These are phyloP conservation scores for Umbilicaria muhlenbergii DNA, from an alignment of 495 filamentous ascomycete species.

Conservation along the genomic window DNA sequence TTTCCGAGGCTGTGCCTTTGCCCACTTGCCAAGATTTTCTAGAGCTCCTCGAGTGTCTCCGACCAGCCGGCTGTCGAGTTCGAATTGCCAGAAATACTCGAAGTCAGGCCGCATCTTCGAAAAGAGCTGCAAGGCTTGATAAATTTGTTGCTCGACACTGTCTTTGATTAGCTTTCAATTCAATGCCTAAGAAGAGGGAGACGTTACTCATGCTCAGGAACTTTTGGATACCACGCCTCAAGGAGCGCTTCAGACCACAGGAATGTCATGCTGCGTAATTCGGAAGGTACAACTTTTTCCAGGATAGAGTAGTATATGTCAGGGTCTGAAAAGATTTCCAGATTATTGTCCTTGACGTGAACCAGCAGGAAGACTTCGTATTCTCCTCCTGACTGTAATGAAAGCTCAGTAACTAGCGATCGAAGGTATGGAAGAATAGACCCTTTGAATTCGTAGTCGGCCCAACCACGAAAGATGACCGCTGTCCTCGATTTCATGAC, in stretches of 20 bases:
- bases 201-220: conserved; percentile 16
- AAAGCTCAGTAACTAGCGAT: conserved; percentile 56
- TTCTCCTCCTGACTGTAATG: conserved; percentile 55
- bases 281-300: conserved; percentile 38
- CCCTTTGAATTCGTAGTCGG: conserved; percentile 49
- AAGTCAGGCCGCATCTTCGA: conserved; percentile 53
- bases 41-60: conserved; percentile 59
- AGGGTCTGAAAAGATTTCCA: conserved; percentile 39
- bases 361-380: conserved; percentile 65
- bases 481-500: conserved; percentile 37
- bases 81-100: conserved; percentile 64
- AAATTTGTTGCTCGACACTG: conserved; percentile 13
- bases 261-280: conserved; percentile 50
- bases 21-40: conserved; percentile 41
- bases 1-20: conserved; percentile 44
- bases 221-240: conserved; percentile 39
- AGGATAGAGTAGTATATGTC: conserved; percentile 37
- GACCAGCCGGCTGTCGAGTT: conserved; percentile 55
- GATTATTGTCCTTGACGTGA: conserved; percentile 45
- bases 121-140: conserved; percentile 33
- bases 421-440: conserved; percentile 60
- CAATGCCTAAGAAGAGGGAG: not conserved
- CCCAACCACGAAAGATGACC: conserved; percentile 52
- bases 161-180: not conserved
- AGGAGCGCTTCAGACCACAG: conserved; percentile 49